These are phyloP conservation scores for Rhododendron simsii DNA, from an alignment of 148 eudicot genomes.

Conservation along the genomic window DNA sequence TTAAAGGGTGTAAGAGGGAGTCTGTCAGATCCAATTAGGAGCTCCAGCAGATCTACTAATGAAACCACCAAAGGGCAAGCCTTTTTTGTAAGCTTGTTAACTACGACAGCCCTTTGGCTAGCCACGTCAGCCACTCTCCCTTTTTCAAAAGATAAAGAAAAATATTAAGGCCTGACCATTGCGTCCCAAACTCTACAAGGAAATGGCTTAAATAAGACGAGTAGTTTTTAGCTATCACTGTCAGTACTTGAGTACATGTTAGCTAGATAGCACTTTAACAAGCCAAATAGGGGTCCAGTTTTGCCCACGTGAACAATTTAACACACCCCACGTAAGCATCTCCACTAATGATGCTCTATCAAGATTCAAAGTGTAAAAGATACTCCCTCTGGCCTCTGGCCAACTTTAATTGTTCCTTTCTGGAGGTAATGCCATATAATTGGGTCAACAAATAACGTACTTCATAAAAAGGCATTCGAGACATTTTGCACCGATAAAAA, in stretches of 20 bases:
- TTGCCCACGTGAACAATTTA: not conserved
- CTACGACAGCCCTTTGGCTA: not conserved
- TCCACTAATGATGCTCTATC: not conserved
- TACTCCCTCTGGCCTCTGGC: not conserved
- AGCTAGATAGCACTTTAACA: not conserved
- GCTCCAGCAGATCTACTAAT: not conserved
- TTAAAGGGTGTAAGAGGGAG: not conserved
- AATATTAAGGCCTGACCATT: not conserved
- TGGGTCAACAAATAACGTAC: not conserved
- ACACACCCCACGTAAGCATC: not conserved
- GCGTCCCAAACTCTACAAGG: not conserved
- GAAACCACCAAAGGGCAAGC: not conserved
- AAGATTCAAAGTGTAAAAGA: not conserved
- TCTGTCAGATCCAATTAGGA: not conserved
- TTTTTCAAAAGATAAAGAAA: not conserved
- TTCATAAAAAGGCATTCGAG: not conserved
- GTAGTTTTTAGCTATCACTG: not conserved
- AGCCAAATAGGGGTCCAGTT: not conserved
- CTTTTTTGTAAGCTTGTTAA: not conserved
- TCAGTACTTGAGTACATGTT: not conserved
- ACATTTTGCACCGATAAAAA: not conserved
- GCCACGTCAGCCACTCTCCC: not conserved
- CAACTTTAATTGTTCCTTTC: not conserved
- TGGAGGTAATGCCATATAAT: not conserved
- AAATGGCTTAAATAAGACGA: not conserved